Evolutionary conservation across 73 alveolate genomes (phyloP).

Genomic region (Paramecium primaurelia): DNA sequence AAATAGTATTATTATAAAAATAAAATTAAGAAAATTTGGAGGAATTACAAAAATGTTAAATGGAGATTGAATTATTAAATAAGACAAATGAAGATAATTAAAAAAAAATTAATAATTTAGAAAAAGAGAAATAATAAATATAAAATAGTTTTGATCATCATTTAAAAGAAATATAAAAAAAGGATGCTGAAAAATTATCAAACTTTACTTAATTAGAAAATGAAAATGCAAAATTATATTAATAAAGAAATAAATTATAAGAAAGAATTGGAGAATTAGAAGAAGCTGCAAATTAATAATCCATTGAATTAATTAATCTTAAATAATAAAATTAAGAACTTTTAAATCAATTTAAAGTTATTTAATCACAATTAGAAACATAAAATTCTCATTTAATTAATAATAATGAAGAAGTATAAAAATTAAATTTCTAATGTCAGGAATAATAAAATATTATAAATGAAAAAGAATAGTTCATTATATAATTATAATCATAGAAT

Average conservation of each 20-base stretch:
- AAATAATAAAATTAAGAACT: background rate
- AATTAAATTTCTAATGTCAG: background rate
- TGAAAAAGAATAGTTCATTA: background rate
- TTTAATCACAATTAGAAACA: background rate
- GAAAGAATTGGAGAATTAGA: background rate
- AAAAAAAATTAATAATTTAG: background rate
- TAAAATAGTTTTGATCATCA: background rate
- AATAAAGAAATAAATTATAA: background rate
- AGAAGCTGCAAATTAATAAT: background rate
- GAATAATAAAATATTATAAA: background rate
- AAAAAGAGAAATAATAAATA: background rate
- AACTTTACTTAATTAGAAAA: background rate
- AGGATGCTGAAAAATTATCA: background rate
- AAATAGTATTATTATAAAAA: background rate
- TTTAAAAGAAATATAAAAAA: background rate
- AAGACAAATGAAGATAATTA: background rate
- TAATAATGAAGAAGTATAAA: background rate
- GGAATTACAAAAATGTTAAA: background rate
- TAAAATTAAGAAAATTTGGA: background rate
- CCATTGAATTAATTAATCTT: background rate
- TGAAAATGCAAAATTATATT: background rate
- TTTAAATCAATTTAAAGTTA: background rate
- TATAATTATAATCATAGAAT: background rate
- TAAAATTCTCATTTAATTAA: background rate
- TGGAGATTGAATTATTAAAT: background rate